These are phyloP conservation scores for Aphanomyces stellatus DNA, from an alignment of 352 stramenopile genomes.

Conservation along the genomic window DNA sequence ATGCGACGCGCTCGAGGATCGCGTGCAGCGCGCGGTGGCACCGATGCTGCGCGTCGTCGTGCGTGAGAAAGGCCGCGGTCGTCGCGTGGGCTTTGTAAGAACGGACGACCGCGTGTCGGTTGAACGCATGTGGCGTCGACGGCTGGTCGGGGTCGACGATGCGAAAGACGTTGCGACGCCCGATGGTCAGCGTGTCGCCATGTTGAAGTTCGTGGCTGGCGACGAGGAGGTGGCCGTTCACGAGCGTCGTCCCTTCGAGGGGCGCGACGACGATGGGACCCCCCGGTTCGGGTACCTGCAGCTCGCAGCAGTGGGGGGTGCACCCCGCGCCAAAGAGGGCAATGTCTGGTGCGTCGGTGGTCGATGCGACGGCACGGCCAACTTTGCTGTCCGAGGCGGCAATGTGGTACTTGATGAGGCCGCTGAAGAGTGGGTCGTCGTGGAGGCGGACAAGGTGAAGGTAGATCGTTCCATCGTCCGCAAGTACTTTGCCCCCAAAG, in stretches of 20 bases:
- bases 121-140: too few species aligned
- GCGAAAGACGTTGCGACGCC: constrained; percentile 18
- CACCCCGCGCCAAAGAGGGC: constrained; percentile 10
- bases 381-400: constrained; percentile 4
- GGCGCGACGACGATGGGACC: neutral
- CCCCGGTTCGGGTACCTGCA: neutral
- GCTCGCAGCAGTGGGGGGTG: neutral
- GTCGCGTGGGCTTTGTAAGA: too few species aligned
- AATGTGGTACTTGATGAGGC: constrained; percentile 1
- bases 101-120: neutral
- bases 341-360: too few species aligned
- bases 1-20: constrained; percentile 11
- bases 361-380: neutral
- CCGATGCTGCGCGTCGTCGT: neutral
- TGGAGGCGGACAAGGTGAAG: constrained; percentile 16
- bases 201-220: neutral
- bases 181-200: constrained; percentile 9
- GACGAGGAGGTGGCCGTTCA: neutral
- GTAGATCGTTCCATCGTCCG: neutral
- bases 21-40: neutral
- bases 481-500: neutral
- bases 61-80: neutral
- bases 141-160: constrained; percentile 2
- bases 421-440: constrained; percentile 10
- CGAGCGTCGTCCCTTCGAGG: neutral